These are phyloP conservation scores for Calocybe cyanea DNA, from an alignment of 768 basidiomycete species.

Conservation along the genomic window DNA sequence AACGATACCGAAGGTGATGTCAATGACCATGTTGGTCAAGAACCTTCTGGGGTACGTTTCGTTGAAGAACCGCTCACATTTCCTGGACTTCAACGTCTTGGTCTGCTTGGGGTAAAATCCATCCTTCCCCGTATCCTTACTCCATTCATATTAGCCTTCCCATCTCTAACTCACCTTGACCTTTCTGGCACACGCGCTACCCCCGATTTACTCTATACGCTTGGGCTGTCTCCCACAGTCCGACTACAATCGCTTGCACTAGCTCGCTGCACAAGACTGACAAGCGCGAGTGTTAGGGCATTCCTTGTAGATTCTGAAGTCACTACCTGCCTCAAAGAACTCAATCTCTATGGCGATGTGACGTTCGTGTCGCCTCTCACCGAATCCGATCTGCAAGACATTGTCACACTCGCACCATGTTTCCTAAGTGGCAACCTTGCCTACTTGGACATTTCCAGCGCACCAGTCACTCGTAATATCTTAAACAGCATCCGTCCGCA, in stretches of 20 bases:
- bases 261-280: conserved; percentile 81
- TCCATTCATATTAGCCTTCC: conserved; percentile 77
- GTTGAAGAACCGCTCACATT: conserved; percentile 55
- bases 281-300: conserved; percentile 69
- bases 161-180: conserved; percentile 85
- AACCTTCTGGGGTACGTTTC: conserved; percentile 26
- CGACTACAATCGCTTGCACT: conserved; percentile 77
- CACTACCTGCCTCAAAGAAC: conserved; percentile 59
- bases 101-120: conserved; percentile 79
- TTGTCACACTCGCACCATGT: conserved; percentile 74
- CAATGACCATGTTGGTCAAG: conserved; percentile 23
- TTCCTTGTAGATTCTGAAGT: conserved; percentile 71
- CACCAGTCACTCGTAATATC: conserved; percentile 61
- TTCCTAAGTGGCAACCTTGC: conserved; percentile 70
- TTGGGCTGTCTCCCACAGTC: conserved; percentile 62
- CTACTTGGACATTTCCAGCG: conserved; percentile 88
- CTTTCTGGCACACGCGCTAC: conserved; percentile 84
- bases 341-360: conserved; percentile 87
- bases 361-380: conserved; percentile 76
- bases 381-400: conserved; percentile 57
- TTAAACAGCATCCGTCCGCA: conserved; percentile 56
- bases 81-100: conserved; percentile 71
- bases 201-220: conserved; percentile 65
- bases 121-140: conserved; percentile 64
- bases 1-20: conserved; percentile 40